A percentile compares a stretch with the other conserved stretches of the same genome.
These are phyloP conservation scores for Xylariales sp. DNA, from an alignment of 2,329 filamentous ascomycete species.

Conservation along the genomic window DNA sequence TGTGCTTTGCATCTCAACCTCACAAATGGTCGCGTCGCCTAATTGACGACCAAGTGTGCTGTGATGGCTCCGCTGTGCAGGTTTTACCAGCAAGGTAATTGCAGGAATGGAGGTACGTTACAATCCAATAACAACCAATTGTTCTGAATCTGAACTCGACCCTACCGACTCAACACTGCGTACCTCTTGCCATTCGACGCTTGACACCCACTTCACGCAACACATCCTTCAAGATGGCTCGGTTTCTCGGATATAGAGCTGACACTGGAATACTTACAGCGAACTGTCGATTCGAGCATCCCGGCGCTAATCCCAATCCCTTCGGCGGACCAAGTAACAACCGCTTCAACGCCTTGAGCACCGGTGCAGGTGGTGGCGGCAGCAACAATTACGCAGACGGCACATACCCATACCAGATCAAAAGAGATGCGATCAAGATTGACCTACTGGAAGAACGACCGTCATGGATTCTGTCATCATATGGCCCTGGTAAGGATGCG, in stretches of 20 bases:
- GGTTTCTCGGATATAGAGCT: too few species aligned
- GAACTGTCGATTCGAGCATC: conserved; percentile 52
- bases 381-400: conserved; percentile 10
- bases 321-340: conserved; percentile 24
- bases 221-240: too few species aligned
- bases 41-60: not conserved
- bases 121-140: not conserved
- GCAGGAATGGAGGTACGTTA: conserved; percentile 57
- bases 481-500: conserved; percentile 71
- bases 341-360: conserved; percentile 25
- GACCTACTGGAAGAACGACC: conserved; percentile 71
- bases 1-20: conserved; percentile 1
- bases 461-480: conserved; percentile 81
- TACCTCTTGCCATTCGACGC: too few species aligned
- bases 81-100: conserved; percentile 61
- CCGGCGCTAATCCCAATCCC: conserved; percentile 31
- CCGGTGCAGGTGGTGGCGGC: conserved; percentile 9
- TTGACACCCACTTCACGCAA: too few species aligned
- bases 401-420: conserved; percentile 44
- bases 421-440: conserved; percentile 52
- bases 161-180: too few species aligned
- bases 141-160: not conserved
- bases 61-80: conserved; percentile 49
- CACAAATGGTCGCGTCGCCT: not conserved
- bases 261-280: too few species aligned